Evolutionary conservation across 2,329 filamentous ascomycete genomes (phyloP).

Genomic region (Nemania sp.): DNA sequence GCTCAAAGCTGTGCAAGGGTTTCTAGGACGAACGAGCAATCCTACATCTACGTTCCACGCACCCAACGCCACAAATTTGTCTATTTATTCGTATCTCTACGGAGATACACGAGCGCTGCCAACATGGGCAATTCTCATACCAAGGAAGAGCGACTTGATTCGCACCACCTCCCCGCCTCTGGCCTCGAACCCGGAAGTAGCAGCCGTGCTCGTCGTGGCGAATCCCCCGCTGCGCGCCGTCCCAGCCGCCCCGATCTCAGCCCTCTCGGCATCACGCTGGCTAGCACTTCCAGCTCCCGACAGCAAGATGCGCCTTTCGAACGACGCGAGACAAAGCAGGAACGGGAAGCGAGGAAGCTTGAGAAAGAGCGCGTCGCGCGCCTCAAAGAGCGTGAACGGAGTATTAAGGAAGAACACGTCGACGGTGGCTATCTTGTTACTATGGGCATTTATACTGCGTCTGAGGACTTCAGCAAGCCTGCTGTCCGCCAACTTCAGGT

Average conservation of each 20-base stretch:
- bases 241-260: conserved; percentile 51
- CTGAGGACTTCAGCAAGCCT: conserved; percentile 90
- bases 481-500: conserved; percentile 91
- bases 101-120: neutral
- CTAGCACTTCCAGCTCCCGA: conserved; percentile 44
- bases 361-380: conserved; percentile 79
- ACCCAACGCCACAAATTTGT: neutral
- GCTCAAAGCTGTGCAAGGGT: too few relatives aligned
- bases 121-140: conserved; percentile 27
- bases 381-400: conserved; percentile 83
- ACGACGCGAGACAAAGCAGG: conserved; percentile 85
- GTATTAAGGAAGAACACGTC: conserved; percentile 87
- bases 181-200: conserved; percentile 11
- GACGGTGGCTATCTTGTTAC: conserved; percentile 96
- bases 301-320: conserved; percentile 52
- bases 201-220: conserved; percentile 17
- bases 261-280: conserved; percentile 48
- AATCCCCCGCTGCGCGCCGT: conserved; percentile 30
- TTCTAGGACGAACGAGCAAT: too few relatives aligned
- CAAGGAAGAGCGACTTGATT: conserved; percentile 21
- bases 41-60: neutral
- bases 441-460: conserved; percentile 86
- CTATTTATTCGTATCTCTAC: neutral
- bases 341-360: conserved; percentile 81
- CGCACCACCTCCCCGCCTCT: conserved; percentile 12